Conservation (phyloP, 2,329 filamentous ascomycete genomes). For the Dothideomycetes sp. region DNA sequence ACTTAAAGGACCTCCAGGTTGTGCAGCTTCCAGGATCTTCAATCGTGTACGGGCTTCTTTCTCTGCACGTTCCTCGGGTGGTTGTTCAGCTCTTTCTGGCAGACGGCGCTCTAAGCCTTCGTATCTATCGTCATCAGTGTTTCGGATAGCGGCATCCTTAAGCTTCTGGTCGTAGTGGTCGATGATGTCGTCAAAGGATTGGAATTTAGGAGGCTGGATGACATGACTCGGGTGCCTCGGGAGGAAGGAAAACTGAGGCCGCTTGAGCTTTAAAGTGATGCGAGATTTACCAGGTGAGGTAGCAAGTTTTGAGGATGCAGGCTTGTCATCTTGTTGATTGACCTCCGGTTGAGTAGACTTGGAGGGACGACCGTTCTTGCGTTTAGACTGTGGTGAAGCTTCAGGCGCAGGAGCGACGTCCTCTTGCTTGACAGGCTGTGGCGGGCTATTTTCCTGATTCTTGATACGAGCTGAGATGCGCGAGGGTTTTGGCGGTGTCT, state of each 20-base stretch:
- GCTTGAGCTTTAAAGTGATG: conserved; percentile 9
- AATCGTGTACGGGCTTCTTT: conserved; percentile 62
- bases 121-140: conserved; percentile 12
- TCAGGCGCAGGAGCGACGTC: not conserved
- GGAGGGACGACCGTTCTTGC: conserved; percentile 8
- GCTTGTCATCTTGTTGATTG: not conserved
- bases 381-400: conserved; percentile 6
- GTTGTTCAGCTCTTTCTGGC: conserved; percentile 49
- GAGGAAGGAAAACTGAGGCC: conserved; percentile 10
- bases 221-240: conserved; percentile 26
- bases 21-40: conserved; percentile 61
- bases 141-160: conserved; percentile 39
- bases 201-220: conserved; percentile 20
- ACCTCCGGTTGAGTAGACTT: not conserved
- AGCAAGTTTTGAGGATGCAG: not conserved
- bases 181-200: conserved; percentile 25
- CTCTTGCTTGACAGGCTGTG: conserved; percentile 3
- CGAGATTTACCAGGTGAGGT: conserved; percentile 4
- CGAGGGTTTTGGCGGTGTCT: conserved; percentile 7
- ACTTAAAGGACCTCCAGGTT: conserved; percentile 67
- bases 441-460: conserved; percentile 1
- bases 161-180: conserved; percentile 27
- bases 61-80: conserved; percentile 32
- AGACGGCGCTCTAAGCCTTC: conserved; percentile 30
- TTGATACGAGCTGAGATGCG: conserved; percentile 8